phyloP scores from a whole-genome alignment of 768 basidiomycete species.

The Guyanaporus albipodus region DNA sequence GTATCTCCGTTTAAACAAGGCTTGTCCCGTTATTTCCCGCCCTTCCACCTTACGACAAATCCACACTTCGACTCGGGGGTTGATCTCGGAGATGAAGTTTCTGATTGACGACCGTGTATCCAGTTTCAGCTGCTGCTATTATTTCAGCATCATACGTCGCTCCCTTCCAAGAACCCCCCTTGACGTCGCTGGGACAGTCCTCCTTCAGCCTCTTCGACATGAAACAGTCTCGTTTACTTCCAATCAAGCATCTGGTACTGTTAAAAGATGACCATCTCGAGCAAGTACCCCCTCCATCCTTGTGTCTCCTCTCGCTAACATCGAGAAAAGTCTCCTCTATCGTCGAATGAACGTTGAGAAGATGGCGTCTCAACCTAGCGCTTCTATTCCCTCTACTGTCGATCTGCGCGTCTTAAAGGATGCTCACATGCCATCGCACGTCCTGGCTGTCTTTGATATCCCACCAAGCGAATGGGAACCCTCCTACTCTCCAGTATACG shows the following conservation, averaged over 20 bases:
- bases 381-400: constrained; percentile 39
- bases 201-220: constrained; percentile 20
- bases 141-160: constrained; percentile 1
- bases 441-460: constrained; percentile 44
- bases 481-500: constrained; percentile 38
- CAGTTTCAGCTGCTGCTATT: constrained; percentile 14
- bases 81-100: constrained; percentile 17
- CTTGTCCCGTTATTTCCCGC: constrained; percentile 6
- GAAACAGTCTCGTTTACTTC: constrained; percentile 24
- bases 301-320: constrained; percentile 6
- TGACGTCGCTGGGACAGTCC: constrained; percentile 11
- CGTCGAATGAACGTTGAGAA: constrained; percentile 34
- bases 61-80: background rate
- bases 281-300: constrained; percentile 10
- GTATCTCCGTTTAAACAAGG: background rate
- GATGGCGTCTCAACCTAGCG: constrained; percentile 18
- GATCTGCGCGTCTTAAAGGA: constrained; percentile 46
- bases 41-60: constrained; percentile 5
- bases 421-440: constrained; percentile 52
- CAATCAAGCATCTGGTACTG: constrained; percentile 17
- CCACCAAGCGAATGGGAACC: constrained; percentile 27
- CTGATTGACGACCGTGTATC: constrained; percentile 18
- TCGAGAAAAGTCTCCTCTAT: constrained; percentile 28
- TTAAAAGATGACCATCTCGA: constrained; percentile 28
- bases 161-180: constrained; percentile 12